Evolutionary conservation across 2,329 filamentous ascomycete genomes (phyloP), one percentile per base, ranked within the genome.

Genomic region (Scleromitrula shiraiana): DNA sequence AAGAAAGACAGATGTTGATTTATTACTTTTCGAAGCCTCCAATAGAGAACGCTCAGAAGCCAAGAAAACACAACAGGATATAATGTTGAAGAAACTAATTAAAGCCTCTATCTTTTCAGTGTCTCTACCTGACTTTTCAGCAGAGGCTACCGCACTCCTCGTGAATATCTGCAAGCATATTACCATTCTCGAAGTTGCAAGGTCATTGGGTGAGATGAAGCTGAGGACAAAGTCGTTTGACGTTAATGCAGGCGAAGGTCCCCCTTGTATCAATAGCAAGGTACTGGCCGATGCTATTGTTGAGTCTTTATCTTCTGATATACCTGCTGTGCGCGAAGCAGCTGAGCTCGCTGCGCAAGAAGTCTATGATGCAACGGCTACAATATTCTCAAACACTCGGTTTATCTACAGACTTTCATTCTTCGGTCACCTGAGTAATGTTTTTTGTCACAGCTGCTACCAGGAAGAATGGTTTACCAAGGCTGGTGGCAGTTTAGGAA

Each of bases 381-480:
- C 80, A 7, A 88, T 98, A 27, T 88, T 97, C 55, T 90, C 90
- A 2, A 80, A 79, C 1, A 72, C 82, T 32, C 76, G 75, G 19
- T 77, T 85, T 45, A 82, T 90, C 26, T 80, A 86, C 27, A 82
- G 81, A 48, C 74, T 98, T 7, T 80, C 84, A 0, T 88, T 98
- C 67, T 98, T 98, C 68, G 77, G 76, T 50, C 83, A 91, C 59
- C 73, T 98, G 5, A 83, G 85, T 32, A 85, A 81, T 51, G 83
- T 82, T 0, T 95, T 97, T 64, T 93, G 88, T 58, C 93, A 98
- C 64, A 89, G 88, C 55, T 98, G 93, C 65, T 90, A 96, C 59
- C 89, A 93, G 59, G 91, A 98, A 64, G 93, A 98, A 60, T 99
- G 94, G 93, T 98, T 95, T 62, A 90, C 90, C 44, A 98, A 99